Conservation (phyloP, 371 early-diverging fungal genomes). For the Mortierella sp. region DNA sequence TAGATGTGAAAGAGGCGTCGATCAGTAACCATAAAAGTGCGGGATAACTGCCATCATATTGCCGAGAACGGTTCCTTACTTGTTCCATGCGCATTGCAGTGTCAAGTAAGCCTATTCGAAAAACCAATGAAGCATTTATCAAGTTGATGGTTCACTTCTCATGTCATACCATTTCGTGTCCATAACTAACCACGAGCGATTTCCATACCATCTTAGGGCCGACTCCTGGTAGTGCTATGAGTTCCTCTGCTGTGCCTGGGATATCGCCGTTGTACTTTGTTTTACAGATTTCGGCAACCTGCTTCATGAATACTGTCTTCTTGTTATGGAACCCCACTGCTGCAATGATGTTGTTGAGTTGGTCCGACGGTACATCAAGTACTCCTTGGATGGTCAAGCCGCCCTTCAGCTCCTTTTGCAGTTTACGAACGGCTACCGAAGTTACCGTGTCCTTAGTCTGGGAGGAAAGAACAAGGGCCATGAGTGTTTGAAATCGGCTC, state of each 20-base stretch:
- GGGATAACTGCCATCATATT: not conserved
- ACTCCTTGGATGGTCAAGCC: slow-evolving; percentile 72
- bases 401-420: slow-evolving; percentile 73
- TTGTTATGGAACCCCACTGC: slow-evolving; percentile 94
- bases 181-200: no score
- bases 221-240: slow-evolving; percentile 92
- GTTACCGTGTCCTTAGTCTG: slow-evolving; percentile 97
- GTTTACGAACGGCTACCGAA: slow-evolving; percentile 76
- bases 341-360: slow-evolving; percentile 77
- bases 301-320: slow-evolving; percentile 85
- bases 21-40: slow-evolving; percentile 10
- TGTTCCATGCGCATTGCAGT: slow-evolving; percentile 89
- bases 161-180: no score
- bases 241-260: slow-evolving; percentile 82
- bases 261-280: slow-evolving; percentile 87
- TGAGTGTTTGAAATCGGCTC: slow-evolving; percentile 87
- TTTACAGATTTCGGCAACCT: slow-evolving; percentile 76
- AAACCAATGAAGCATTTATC: no score
- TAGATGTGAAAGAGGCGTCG: slow-evolving; percentile 21
- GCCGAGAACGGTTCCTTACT: slow-evolving; percentile 53
- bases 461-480: slow-evolving; percentile 94
- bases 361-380: slow-evolving; percentile 63
- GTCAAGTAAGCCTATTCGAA: slow-evolving; percentile 78
- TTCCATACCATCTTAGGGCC: slow-evolving; percentile 94
- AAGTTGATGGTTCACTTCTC: no score